Percentiles rank a stretch among this genome's conserved stretches.
Evolutionary conservation across 176 grass and related monocot species (phyloP).

Genomic region (Musa itinerans): DNA sequence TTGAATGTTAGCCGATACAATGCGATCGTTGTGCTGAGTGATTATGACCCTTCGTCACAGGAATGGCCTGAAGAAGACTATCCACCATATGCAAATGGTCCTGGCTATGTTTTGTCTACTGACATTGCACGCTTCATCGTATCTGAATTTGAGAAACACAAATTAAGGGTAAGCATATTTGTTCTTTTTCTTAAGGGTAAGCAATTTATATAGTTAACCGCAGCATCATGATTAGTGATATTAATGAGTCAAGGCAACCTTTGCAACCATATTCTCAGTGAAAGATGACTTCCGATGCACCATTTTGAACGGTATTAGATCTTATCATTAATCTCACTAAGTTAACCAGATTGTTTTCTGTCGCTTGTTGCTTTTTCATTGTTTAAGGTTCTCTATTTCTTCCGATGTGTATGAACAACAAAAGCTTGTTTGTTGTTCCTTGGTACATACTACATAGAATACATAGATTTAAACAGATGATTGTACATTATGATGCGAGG

Average conservation of each 20-base stretch:
- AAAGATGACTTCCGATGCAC: too few species aligned
- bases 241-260: not conserved
- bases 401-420: too few species aligned
- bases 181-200: not conserved
- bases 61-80: constrained; percentile 17
- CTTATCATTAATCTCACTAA: too few species aligned
- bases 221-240: not conserved
- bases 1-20: too few species aligned
- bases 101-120: constrained; percentile 13
- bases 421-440: not conserved
- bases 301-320: too few species aligned
- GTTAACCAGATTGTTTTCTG: too few species aligned
- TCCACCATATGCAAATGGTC: constrained; percentile 16
- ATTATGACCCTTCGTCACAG: not conserved
- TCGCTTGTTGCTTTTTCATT: too few species aligned
- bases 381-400: too few species aligned
- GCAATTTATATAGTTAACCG: not conserved
- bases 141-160: constrained; percentile 11
- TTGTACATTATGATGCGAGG: not conserved
- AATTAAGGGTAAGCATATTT: constrained; percentile 10
- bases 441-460: not conserved
- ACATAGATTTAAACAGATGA: not conserved
- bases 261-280: not conserved
- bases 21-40: too few species aligned
- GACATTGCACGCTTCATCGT: constrained; percentile 4